Evolutionary conservation across 2,329 filamentous ascomycete genomes (phyloP).

Genomic region (Spiromastix sp.): DNA sequence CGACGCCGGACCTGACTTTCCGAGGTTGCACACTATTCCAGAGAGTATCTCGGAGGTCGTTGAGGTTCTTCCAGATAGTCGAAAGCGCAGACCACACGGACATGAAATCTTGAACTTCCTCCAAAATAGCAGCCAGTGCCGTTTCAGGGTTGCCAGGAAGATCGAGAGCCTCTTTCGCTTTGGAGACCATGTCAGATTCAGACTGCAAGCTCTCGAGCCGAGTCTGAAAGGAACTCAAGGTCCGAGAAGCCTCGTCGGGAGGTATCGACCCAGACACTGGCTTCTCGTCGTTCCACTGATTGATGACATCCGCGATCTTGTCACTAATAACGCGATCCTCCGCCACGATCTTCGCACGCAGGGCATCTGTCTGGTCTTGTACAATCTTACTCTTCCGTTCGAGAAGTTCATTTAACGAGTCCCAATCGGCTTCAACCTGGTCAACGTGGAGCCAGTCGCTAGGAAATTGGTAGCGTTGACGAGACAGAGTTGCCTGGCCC

Average conservation of each 20-base stretch:
- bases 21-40: conserved; percentile 95
- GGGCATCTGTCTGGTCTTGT: conserved; percentile 87
- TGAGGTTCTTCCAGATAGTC: conserved; percentile 92
- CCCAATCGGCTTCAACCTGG: conserved; percentile 94
- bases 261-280: conserved; percentile 91
- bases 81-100: conserved; percentile 94
- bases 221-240: conserved; percentile 69
- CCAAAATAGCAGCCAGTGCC: conserved; percentile 72
- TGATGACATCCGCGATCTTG: conserved; percentile 74
- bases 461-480: conserved; percentile 89
- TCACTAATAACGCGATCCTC: conserved; percentile 87
- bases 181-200: conserved; percentile 87
- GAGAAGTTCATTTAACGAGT: conserved; percentile 82
- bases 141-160: conserved; percentile 71
- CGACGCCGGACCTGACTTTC: conserved; percentile 81
- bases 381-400: conserved; percentile 90
- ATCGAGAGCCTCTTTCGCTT: conserved; percentile 92
- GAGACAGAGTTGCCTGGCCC: conserved; percentile 81
- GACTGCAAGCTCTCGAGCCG: conserved; percentile 76
- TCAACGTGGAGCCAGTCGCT: conserved; percentile 92
- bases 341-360: conserved; percentile 87
- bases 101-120: conserved; percentile 97
- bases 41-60: conserved; percentile 80
- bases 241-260: conserved; percentile 76
- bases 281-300: conserved; percentile 92